Evolutionary conservation across 2,329 filamentous ascomycete genomes (phyloP).

Genomic region (Penicillium sp.): DNA sequence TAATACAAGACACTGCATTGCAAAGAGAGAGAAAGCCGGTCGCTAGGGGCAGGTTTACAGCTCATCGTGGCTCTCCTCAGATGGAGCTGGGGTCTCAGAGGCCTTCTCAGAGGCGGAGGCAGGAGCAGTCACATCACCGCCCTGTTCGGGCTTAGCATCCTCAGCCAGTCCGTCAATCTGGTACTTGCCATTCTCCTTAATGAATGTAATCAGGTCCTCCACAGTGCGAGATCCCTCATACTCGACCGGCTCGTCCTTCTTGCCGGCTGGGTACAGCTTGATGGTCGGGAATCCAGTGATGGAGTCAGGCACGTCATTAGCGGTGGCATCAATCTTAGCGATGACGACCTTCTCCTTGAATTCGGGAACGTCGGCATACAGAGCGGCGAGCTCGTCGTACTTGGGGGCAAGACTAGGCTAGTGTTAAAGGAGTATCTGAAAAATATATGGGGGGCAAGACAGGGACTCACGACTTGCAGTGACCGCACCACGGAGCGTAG

Average conservation of each 20-base stretch:
- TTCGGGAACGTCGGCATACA: conserved; percentile 54
- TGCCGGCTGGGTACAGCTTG: conserved; percentile 92
- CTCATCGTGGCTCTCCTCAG: conserved; percentile 40
- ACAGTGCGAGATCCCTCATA: conserved; percentile 87
- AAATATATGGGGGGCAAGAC: neutral
- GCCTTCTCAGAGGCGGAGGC: conserved; percentile 14
- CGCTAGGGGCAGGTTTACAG: conserved; percentile 28
- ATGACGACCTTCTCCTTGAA: conserved; percentile 61
- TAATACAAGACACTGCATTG: conserved; percentile 15
- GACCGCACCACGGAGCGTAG: conserved; percentile 84
- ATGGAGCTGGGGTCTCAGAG: conserved; percentile 24
- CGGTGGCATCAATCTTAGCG: conserved; percentile 92
- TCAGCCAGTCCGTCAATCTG: conserved; percentile 66
- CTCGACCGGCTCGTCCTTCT: conserved; percentile 79
- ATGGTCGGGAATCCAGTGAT: conserved; percentile 98
- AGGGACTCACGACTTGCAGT: conserved; percentile 62
- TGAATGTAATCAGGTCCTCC: conserved; percentile 87
- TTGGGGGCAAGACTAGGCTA: conserved; percentile 59
- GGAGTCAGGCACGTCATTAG: conserved; percentile 95
- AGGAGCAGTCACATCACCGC: conserved; percentile 27
- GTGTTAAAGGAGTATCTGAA: neutral
- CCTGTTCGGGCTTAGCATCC: conserved; percentile 56
- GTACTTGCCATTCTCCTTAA: conserved; percentile 94
- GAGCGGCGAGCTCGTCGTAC: conserved; percentile 63
- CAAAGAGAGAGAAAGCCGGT: neutral